These are phyloP conservation scores for Psilocybe sp. DNA, from an alignment of 768 basidiomycete genomes.

Conservation along the genomic window DNA sequence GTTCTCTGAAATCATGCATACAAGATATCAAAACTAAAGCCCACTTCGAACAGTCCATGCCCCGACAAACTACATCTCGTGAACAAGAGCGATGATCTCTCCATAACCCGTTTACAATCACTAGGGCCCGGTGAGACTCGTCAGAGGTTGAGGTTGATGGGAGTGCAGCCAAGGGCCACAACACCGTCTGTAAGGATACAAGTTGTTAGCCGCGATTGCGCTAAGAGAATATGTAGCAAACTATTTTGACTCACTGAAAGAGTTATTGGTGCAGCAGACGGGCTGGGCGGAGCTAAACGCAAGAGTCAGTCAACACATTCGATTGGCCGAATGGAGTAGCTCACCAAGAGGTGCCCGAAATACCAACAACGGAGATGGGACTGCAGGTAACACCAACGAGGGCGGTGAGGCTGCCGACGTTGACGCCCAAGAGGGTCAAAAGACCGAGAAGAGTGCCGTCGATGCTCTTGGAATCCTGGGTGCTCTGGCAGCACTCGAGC, in stretches of 20 bases:
- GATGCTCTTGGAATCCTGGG: background rate
- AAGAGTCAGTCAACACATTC: background rate
- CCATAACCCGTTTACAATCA: too few relatives aligned
- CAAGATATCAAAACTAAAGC: too few relatives aligned
- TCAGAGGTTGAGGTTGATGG: constrained; percentile 13
- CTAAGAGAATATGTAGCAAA: too few relatives aligned
- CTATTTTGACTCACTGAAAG: constrained; percentile 18
- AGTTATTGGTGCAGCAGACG: constrained; percentile 16
- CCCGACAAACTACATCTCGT: too few relatives aligned
- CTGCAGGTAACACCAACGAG: background rate
- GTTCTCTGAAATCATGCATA: too few relatives aligned
- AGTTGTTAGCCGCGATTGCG: too few relatives aligned
- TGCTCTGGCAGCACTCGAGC: background rate
- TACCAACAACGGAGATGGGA: background rate
- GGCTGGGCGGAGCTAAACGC: constrained; percentile 12
- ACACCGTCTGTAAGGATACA: constrained; percentile 6
- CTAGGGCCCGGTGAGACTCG: background rate
- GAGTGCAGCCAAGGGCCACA: constrained; percentile 13
- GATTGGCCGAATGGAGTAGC: background rate
- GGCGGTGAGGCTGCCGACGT: background rate
- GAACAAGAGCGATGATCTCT: too few relatives aligned
- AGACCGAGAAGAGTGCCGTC: background rate
- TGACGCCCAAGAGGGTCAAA: background rate
- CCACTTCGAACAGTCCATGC: too few relatives aligned
- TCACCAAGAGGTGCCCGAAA: background rate